Percentiles rank a stretch among this genome's conserved stretches.
phyloP scores from a whole-genome alignment of 495 filamentous ascomycete species.

The Cercophora scortea region DNA sequence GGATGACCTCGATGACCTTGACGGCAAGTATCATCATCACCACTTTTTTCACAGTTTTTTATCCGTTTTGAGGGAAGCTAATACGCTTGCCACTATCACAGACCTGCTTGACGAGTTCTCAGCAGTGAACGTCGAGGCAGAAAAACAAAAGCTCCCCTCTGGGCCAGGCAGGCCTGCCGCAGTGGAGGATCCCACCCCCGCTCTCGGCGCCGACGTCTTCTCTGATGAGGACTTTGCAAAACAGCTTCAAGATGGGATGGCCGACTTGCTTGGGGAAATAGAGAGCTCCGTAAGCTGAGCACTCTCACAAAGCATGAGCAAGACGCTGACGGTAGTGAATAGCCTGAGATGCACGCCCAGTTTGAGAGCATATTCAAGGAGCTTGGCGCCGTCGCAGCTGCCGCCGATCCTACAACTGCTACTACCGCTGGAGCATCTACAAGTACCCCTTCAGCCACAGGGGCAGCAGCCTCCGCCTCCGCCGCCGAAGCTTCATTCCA shows the following conservation, averaged over 20 bases:
- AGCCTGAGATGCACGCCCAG: slow-evolving; percentile 73
- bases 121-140: slow-evolving; percentile 41
- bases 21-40: slow-evolving; percentile 50
- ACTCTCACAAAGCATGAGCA: slow-evolving; percentile 3
- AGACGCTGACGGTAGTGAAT: slow-evolving; percentile 11
- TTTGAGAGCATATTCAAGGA: slow-evolving; percentile 81
- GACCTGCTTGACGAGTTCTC: slow-evolving; percentile 91
- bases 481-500: slow-evolving; percentile 65
- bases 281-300: slow-evolving; percentile 42
- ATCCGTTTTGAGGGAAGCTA: background rate
- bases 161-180: no score
- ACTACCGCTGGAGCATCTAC: slow-evolving; percentile 6
- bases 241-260: slow-evolving; percentile 82
- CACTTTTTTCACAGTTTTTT: background rate
- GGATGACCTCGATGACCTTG: slow-evolving; percentile 85
- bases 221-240: slow-evolving; percentile 72
- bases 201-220: slow-evolving; percentile 20
- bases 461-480: background rate
- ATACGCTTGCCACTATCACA: slow-evolving; percentile 26
- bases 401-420: slow-evolving; percentile 14
- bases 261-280: slow-evolving; percentile 65
- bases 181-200: no score
- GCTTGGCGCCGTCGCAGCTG: slow-evolving; percentile 46
- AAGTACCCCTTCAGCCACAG: background rate
- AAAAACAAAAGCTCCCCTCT: slow-evolving; percentile 10